Base-by-base conservation (phyloP, 768 basidiomycete genomes). In the Porpolomopsis calyptriformis region DNA sequence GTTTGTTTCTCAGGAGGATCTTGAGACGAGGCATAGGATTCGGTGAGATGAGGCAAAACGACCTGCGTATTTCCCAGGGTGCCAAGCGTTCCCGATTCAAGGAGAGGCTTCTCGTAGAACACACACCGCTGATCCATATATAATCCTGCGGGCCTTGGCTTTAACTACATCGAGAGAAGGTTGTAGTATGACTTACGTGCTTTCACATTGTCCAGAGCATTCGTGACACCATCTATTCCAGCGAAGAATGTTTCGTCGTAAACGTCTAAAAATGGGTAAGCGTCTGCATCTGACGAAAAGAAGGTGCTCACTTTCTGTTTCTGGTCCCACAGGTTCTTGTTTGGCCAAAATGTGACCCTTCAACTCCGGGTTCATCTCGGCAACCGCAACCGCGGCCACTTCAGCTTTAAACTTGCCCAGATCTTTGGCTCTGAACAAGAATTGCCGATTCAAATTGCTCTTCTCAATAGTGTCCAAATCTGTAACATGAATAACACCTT, bases 91-190 rank as follows among this genome's bases (percentile, higher is more conserved):
- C 96, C 96, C 11, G 96, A 97, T 57, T 99, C 96, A 35, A 99
- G 76, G 16, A 99, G 71, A 25, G 96, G 90, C 60, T 98, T 99
- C 61, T 82, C 76, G 67, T 88, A 97, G 70, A 97, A 88, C 31
- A 99, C 85, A 58, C 96, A 98, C 46, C 96, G 85, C 57, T 91
- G 85, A 60, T 99, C 96, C 94, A 99, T 97, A 67, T 99, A 98
- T 46, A 87, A 73, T 55, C 91, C 90, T 92, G 49, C 11, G 34
- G 24, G 8, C 33, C 46, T 4, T 34, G 16, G 35, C 37, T 14
- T 37, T 43, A 40, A 35, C 16, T 52, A 40, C 49, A 38, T 53
- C 31, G 31, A 52, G 9, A 41, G 20, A 38, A 26, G 11, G 49
- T 2, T 4, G 4, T 14, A 3, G 10, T 19, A 41, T 4, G 31